Evolutionary conservation across 2,329 filamentous ascomycete species (phyloP).

Genomic region (Pseudocercospora musae): DNA sequence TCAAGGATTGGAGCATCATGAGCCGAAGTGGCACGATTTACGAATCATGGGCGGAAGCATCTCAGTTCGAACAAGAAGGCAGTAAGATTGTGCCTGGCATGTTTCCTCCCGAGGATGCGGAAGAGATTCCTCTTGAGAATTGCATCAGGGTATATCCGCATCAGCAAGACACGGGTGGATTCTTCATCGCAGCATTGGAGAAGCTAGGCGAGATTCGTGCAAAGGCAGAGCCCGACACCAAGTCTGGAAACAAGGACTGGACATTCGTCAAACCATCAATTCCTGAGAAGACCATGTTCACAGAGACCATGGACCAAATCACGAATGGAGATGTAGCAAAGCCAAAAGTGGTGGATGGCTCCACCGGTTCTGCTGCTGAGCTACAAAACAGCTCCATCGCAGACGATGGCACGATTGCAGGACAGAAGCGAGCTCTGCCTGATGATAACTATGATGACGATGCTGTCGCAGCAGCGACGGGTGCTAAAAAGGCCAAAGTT

Average conservation of each 20-base stretch:
- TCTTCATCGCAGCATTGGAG: conserved; percentile 94
- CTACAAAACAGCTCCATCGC: conserved; percentile 10
- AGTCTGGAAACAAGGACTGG: conserved; percentile 37
- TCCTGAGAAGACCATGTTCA: conserved; percentile 27
- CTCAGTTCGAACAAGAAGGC: conserved; percentile 54
- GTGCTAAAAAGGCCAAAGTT: conserved; percentile 34
- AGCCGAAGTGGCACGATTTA: conserved; percentile 79
- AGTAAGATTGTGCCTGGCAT: conserved; percentile 75
- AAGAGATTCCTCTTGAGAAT: conserved; percentile 72
- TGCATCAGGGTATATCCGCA: conserved; percentile 96
- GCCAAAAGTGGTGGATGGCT: conserved; percentile 13
- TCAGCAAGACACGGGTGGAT: conserved; percentile 91
- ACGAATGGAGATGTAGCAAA: conserved; percentile 28
- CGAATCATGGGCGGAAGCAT: conserved; percentile 69
- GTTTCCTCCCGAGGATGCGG: conserved; percentile 67
- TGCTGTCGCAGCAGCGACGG: conserved; percentile 35
- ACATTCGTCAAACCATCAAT: conserved; percentile 26
- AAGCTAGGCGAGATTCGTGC: conserved; percentile 84
- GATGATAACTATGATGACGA: conserved; percentile 38
- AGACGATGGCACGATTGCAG: conserved; percentile 5
- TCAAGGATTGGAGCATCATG: conserved; percentile 86
- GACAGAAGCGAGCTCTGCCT: conserved; percentile 42
- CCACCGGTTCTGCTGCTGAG: conserved; percentile 15
- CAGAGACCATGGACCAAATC: conserved; percentile 43
- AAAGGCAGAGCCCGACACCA: conserved; percentile 63